Percentiles rank a stretch among this genome's conserved stretches.
Evolutionary conservation across 306 rosid genomes (phyloP).

Genomic region (Medicago truncatula): MtrunA17r5.0-ANR NC_053047.1:5526501-5527000

Average conservation of each 20-base stretch:
- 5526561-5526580: too few relatives aligned
- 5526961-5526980: too few relatives aligned
- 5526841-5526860: conserved; percentile 99
- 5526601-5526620: too few relatives aligned
- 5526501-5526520: too few relatives aligned
- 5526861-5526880: conserved; percentile 55
- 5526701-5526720: conserved; percentile 40
- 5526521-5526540: too few relatives aligned
- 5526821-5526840: conserved; percentile 91
- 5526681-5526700: background rate
- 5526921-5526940: conserved; percentile 27
- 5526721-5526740: conserved; percentile 52
- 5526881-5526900: conserved; percentile 32
- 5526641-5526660: too few relatives aligned
- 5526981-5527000: too few relatives aligned
- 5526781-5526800: conserved; percentile 80
- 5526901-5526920: background rate
- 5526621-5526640: too few relatives aligned
- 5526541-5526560: too few relatives aligned
- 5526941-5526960: too few relatives aligned
- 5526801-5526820: conserved; percentile 95
- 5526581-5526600: too few relatives aligned
- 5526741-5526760: conserved; percentile 14
- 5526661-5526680: too few relatives aligned
- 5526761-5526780: conserved; percentile 47